A percentile compares a stretch with the other conserved stretches of the same genome.
Evolutionary conservation across 768 basidiomycete genomes (phyloP).

Genomic region (Amanita fuliginea): DNA sequence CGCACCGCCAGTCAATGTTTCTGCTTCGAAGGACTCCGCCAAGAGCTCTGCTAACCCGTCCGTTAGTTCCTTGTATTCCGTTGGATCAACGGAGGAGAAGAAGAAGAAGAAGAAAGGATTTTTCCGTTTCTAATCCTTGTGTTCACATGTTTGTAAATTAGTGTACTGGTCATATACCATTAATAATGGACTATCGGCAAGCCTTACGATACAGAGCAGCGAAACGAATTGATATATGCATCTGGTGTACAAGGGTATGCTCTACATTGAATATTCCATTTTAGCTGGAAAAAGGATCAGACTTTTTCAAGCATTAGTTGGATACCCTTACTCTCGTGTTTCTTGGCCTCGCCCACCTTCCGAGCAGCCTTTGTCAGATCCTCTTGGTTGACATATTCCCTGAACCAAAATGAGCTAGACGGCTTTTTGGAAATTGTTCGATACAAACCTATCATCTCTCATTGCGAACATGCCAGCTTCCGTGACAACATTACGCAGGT

Average conservation of each 20-base stretch:
- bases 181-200: constrained; percentile 7
- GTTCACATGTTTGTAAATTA: constrained; percentile 4
- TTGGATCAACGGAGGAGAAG: constrained; percentile 30
- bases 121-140: constrained; percentile 41
- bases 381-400: constrained; percentile 88
- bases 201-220: background rate
- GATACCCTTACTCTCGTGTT: constrained; percentile 77
- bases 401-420: constrained; percentile 1
- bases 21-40: constrained; percentile 26
- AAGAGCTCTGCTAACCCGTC: constrained; percentile 27
- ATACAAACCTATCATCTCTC: constrained; percentile 77
- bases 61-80: constrained; percentile 20
- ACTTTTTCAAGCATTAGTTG: constrained; percentile 1
- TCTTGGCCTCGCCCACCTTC: constrained; percentile 94
- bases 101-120: constrained; percentile 75
- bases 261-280: constrained; percentile 40
- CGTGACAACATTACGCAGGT: constrained; percentile 89
- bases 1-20: constrained; percentile 22
- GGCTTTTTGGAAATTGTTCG: background rate
- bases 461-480: constrained; percentile 99
- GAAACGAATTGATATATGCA: constrained; percentile 3
- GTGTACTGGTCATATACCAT: constrained; percentile 9
- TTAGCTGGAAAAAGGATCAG: constrained; percentile 25
- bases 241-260: constrained; percentile 10
- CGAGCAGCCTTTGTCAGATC: constrained; percentile 94